Conservation (phyloP, 192 early-diverging fungal genomes). For the Endogone sp. region DNA sequence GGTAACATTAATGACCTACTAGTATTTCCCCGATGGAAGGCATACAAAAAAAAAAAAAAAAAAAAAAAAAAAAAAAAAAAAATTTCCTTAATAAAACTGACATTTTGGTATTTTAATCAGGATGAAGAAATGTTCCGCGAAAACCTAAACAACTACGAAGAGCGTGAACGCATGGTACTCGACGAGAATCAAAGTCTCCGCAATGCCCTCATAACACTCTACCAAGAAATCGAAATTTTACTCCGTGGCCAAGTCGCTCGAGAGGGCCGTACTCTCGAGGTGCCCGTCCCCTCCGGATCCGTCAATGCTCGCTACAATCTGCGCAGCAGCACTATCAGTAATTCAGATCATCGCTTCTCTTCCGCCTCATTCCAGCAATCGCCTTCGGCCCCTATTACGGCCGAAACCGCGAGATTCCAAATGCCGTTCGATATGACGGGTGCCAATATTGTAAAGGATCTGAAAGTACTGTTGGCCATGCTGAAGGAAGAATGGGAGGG, state of each 20-base stretch:
- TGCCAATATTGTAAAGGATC: neutral
- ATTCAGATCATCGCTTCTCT: neutral
- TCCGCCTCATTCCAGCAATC: constrained; percentile 2
- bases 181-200: constrained; percentile 35
- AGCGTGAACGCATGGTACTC: constrained; percentile 37
- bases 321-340: neutral
- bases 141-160: constrained; percentile 22
- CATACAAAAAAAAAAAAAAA: too few species aligned
- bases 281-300: constrained; percentile 11
- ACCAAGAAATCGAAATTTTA: constrained; percentile 7
- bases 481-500: constrained; percentile 31
- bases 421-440: constrained; percentile 10
- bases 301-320: constrained; percentile 19
- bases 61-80: too few species aligned
- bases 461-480: constrained; percentile 29
- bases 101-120: constrained; percentile 9
- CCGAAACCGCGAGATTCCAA: constrained; percentile 10
- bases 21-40: constrained; percentile 10
- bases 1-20: constrained; percentile 13
- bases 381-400: constrained; percentile 14
- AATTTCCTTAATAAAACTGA: too few species aligned
- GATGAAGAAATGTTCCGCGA: constrained; percentile 14
- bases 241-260: constrained; percentile 8
- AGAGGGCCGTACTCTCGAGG: neutral
- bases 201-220: constrained; percentile 26